Base-by-base conservation (phyloP, 2,329 filamentous ascomycete species). In the Nemania sp. region DNA sequence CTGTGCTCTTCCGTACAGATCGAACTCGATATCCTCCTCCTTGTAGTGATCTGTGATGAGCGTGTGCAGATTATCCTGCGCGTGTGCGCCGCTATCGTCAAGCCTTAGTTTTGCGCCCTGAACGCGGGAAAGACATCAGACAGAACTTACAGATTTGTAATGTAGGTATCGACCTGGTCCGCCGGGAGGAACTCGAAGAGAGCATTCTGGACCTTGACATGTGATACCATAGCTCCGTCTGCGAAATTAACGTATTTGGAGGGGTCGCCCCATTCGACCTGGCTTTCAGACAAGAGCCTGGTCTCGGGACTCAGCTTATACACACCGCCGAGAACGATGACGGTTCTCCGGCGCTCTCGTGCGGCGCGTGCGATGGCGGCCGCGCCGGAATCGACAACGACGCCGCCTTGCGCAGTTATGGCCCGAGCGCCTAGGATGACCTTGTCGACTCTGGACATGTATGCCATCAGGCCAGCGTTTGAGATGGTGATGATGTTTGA, bases 401-500 rank as follows among this genome's bases (percentile, higher is more conserved):
- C 85, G 6, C 90, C 90, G 53, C 95, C 95, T 70, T 96, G 95
- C 51, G 91, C 91, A 47, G 96, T 87, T 29, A 99, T 91, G 3
- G 90, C 89, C 71, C 93, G 90, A 5, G 94, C 94, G 12, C 90
- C 89, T 6, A 99, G 81, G 50, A 99, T 90, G 63, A 99, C 94
- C 79, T 97, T 97, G 81, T 94, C 96, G 69, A 97, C 91, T 62
- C 90, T 87, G 9, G 93, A 90, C 91, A 99, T 98, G 70, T 98
- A 90, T 1, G 93, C 92, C 78, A 93, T 96, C 55, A 96, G 84
- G 10, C 92, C 90, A 7, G 88, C 89, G 75, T 96, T 93, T 45
- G 91, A 87, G 57, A 98, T 88, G 62, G 91, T 84, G 68, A 97
- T 90, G 43, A 96, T 90, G 1, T 87, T 89, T 57, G 96, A 90